Conservation (phyloP, 208 protist species). For the Naegleria gruberi region DNA sequence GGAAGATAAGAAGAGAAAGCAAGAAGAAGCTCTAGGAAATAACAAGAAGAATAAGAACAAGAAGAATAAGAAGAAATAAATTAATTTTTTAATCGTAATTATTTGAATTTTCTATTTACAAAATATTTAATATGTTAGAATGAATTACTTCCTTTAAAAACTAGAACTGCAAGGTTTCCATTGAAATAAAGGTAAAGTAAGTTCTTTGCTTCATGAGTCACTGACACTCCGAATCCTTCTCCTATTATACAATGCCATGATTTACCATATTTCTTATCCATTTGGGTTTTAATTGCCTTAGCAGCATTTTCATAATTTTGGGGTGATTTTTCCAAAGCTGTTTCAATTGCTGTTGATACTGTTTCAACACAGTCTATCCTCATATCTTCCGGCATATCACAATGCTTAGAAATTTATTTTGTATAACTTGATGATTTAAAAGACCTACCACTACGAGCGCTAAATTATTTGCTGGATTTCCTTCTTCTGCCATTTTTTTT, state of each 20-base stretch:
- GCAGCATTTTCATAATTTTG: constrained; percentile 81
- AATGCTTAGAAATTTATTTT: constrained; percentile 54
- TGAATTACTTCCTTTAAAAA: constrained; percentile 68
- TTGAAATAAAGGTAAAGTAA: constrained; percentile 86
- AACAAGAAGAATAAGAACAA: neutral
- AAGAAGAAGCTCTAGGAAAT: neutral
- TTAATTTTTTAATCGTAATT: neutral
- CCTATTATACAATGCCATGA: constrained; percentile 88
- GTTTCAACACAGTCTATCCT: constrained; percentile 77
- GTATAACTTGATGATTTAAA: neutral
- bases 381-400: constrained; percentile 90
- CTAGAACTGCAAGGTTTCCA: constrained; percentile 74
- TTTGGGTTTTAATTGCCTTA: constrained; percentile 81
- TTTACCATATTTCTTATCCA: constrained; percentile 87
- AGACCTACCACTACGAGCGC: neutral
- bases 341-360: constrained; percentile 75
- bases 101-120: neutral
- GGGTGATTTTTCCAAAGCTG: constrained; percentile 57
- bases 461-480: neutral
- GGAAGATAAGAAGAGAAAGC: neutral
- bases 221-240: constrained; percentile 82
- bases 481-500: neutral
- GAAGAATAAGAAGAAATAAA: constrained; percentile 28
- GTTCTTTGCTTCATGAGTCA: constrained; percentile 83
- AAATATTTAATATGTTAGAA: neutral